Evolutionary conservation across 2,329 filamentous ascomycete genomes (phyloP), one percentile per base, ranked within the genome.

Genomic region (Diplodia mutila): DNA sequence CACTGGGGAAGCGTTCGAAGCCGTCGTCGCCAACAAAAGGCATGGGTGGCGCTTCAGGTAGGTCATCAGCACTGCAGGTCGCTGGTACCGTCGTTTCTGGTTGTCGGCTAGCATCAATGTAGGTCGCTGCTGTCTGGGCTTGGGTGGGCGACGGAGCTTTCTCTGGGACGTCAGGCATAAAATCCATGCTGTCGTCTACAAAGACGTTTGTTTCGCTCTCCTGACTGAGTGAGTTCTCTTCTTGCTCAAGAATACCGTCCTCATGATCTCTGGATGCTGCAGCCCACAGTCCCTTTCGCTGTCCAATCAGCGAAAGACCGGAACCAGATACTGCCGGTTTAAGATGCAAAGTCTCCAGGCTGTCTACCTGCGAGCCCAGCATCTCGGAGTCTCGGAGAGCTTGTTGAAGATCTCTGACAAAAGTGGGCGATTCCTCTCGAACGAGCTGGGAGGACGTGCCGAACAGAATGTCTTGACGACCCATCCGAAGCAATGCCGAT

Each of bases 401-500:
- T 34, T 72, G 68, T 37, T 79, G 78, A 2, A 80, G 71, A 23
- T 79, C 69, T 21, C 78, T 75, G 16, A 80, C 70, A 29, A 74
- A 73, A 2, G 72, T 73, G 1, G 79, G 78, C 4, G 79, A 79
- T 54, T 79, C 77, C 34, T 79, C 77, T 1, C 75, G 71, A 18
- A 74, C 77, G 29, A 80, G 72, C 67, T 80, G 79, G 68, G 78
- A 80, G 2, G 78, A 80, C 16, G 78, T 80, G 18, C 79, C 79
- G 61, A 80, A 80, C 1, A 80, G 70, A 9, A 80, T 64, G 27
- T 79, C 75, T 67, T 80, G 79, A 37, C 70, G 70, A 51, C 73
- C 70, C 53, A 78, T 23, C 39, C 72, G 70, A 37, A 69, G 49
- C 5, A 71, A 57, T 12, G 77, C 77, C 23, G 77, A 76, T 1